Conservation (phyloP, 164 flowering plant species). For the Vitis labrusca region DNA sequence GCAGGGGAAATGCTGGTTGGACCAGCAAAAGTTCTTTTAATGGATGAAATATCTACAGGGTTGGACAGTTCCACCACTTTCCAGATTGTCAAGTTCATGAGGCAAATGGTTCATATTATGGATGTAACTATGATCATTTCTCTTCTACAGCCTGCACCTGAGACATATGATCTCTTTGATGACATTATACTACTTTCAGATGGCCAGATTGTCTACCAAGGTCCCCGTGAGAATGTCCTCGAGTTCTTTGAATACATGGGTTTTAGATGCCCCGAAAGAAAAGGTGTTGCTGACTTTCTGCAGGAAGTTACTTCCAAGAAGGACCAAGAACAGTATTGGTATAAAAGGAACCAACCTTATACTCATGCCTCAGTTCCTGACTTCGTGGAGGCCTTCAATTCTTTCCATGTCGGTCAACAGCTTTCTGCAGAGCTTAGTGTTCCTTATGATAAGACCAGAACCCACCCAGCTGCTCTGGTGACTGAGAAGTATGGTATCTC, state of each 20-base stretch:
- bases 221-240: conserved; percentile 53
- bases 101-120: conserved; percentile 54
- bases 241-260: conserved; percentile 63
- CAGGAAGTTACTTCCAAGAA: conserved; percentile 71
- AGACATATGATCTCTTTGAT: conserved; percentile 51
- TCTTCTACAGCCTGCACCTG: conserved; percentile 60
- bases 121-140: conserved; percentile 50
- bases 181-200: conserved; percentile 63
- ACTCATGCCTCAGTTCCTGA: conserved; percentile 49
- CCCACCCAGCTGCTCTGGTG: conserved; percentile 69
- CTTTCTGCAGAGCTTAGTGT: conserved; percentile 42
- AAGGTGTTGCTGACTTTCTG: conserved; percentile 69
- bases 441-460: conserved; percentile 55
- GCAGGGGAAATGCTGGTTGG: conserved; percentile 73
- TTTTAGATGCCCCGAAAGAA: conserved; percentile 66
- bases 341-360: conserved; percentile 36
- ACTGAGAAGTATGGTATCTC: conserved; percentile 65
- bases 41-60: conserved; percentile 75
- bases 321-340: conserved; percentile 75
- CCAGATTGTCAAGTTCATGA: conserved; percentile 49
- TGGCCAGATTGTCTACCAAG: conserved; percentile 67
- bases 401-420: conserved; percentile 55
- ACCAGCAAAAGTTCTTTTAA: conserved; percentile 48
- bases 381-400: conserved; percentile 44
- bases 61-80: conserved; percentile 65